Base-by-base conservation (phyloP, 352 stramenopile genomes). In the Globisporangium camurandrum region DNA sequence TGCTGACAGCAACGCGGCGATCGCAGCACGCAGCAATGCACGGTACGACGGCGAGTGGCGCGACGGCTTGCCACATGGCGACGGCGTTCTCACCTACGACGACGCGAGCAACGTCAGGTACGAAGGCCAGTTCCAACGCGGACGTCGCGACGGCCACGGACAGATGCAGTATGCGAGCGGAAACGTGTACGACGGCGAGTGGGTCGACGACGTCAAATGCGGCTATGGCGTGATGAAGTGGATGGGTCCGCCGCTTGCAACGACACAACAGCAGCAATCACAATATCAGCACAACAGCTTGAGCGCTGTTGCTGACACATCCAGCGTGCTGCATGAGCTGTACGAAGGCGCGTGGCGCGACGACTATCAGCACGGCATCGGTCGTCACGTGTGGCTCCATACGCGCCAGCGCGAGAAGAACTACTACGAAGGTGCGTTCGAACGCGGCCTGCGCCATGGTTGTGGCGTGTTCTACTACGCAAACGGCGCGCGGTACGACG, bases 391-490 rank as follows among this genome's bases (percentile, higher is more conserved):
- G 9, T 96, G 87, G 87, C 61, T 75, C 38, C 47, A 50, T 19
- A 19, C 9, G 30, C 45, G 40, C 8, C 51, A 74, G 17, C 57
- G 66, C 30, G 62, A 84, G 49, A 79, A 83, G 44, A 93, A 93
- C 56, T 93, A 82, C 57, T 96, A 94, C 67, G 62, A 88, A 57
- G 86, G 86, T n/a, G 63, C 85, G 39, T 94, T 88, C 48, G 47
- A 48, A 7, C 28, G 70, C 42, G 87, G 86, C 0, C 49, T 85
- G 6, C 80, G 82, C 22, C 62, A 89, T 48, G 84, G 82, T 6
- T 44, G 62, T 23, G 87, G 87, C 0, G 66, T 69, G 0, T 95
- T 96, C 46, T 86, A 82, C 59, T 96, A 96, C 46, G 74, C 81
- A 9, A 93, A 95, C 41, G 87, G 87, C 3, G 78, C 83, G 5